phyloP scores from a whole-genome alignment of 2,329 filamentous ascomycete genomes.

The Mycocentrospora acerina region DNA sequence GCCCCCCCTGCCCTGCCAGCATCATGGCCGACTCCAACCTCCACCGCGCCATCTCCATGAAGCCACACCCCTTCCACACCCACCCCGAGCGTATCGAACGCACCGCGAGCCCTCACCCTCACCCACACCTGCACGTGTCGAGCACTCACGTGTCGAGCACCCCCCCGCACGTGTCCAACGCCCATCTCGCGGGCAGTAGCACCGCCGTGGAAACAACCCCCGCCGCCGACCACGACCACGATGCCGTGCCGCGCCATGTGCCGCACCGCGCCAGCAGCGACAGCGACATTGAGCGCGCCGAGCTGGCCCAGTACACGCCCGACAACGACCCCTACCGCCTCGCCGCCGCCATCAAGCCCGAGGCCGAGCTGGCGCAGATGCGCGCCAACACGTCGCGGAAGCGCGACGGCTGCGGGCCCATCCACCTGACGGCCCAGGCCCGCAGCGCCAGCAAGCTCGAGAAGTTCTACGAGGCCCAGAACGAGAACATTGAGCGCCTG shows the following conservation, averaged over 20 bases:
- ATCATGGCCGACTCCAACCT: constrained; percentile 49
- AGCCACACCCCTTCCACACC: constrained; percentile 47
- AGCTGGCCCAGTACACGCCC: constrained; percentile 59
- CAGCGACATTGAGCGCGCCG: constrained; percentile 48
- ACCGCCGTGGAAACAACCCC: constrained; percentile 43
- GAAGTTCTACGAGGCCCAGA: constrained; percentile 86
- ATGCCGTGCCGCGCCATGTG: constrained; percentile 38
- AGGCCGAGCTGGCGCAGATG: constrained; percentile 74
- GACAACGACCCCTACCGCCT: constrained; percentile 83
- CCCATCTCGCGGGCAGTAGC: constrained; percentile 40
- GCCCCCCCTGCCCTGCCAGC: too few species aligned
- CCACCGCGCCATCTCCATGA: constrained; percentile 51
- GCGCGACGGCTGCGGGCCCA: constrained; percentile 57
- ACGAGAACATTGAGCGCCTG: constrained; percentile 88
- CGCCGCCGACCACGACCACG: constrained; percentile 35
- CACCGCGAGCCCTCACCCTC: constrained; percentile 31
- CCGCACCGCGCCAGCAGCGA: constrained; percentile 20
- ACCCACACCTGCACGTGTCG: constrained; percentile 19
- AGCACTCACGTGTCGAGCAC: constrained; percentile 15
- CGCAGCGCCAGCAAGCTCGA: constrained; percentile 61
- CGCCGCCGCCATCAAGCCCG: constrained; percentile 73
- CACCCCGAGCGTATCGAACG: constrained; percentile 31
- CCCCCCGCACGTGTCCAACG: constrained; percentile 17
- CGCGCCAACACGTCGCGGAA: constrained; percentile 79
- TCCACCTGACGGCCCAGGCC: constrained; percentile 46